Evolutionary conservation across 179 eudicot species (phyloP).

Genomic region (Corrigiola litoralis): DNA sequence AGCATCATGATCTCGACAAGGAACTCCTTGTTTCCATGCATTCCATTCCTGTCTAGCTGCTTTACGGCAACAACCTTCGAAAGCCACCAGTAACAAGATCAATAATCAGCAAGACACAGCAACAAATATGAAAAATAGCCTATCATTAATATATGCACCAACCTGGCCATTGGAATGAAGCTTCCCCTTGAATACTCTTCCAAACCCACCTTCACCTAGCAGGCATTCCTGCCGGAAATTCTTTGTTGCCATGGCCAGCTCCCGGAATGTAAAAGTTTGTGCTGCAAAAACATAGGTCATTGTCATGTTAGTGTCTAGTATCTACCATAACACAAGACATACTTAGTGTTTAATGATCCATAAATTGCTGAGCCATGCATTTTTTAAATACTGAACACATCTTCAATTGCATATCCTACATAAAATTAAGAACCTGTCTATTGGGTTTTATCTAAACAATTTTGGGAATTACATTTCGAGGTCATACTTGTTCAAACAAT

Average conservation of each 20-base stretch:
- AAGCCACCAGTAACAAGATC: constrained; percentile 13
- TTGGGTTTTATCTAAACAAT: too few species aligned
- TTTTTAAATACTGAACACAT: too few species aligned
- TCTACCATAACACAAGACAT: too few species aligned
- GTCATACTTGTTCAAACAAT: too few species aligned
- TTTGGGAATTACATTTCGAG: too few species aligned
- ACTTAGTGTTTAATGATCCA: too few species aligned
- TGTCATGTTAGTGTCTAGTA: too few species aligned
- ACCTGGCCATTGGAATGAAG: constrained; percentile 39
- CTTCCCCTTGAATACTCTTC: constrained; percentile 46
- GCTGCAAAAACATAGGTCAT: constrained; percentile 16
- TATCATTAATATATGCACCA: background rate
- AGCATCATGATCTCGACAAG: constrained; percentile 28
- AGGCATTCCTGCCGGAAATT: constrained; percentile 51
- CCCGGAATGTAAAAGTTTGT: constrained; percentile 41
- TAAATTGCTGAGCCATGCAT: too few species aligned
- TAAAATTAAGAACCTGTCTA: too few species aligned
- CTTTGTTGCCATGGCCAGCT: constrained; percentile 53
- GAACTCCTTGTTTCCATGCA: constrained; percentile 45
- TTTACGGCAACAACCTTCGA: constrained; percentile 46
- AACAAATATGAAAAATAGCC: background rate
- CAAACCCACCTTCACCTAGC: constrained; percentile 56
- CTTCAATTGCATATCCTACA: too few species aligned
- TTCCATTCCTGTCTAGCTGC: constrained; percentile 46
- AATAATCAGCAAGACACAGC: constrained; percentile 2